A percentile compares a stretch with the other conserved stretches of the same genome.
These are phyloP conservation scores for Cladophialophora yegresii DNA, from an alignment of 2,329 filamentous ascomycete genomes.

Conservation along the genomic window DNA sequence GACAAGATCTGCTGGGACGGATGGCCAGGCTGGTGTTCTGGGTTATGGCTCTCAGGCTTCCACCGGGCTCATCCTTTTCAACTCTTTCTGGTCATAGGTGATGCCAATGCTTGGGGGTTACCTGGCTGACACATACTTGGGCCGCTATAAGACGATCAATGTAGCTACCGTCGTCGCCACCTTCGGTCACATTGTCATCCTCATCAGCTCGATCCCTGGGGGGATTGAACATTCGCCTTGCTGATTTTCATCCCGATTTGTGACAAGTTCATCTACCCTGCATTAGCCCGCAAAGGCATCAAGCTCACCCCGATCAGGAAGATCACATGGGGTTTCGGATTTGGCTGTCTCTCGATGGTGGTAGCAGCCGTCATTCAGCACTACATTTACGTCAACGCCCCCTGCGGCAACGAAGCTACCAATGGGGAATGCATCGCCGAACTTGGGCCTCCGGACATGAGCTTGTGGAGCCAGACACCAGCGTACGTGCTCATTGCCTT, in stretches of 20 bases:
- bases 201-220: conserved; percentile 37
- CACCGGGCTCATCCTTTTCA: conserved; percentile 58
- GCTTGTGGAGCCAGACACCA: conserved; percentile 51
- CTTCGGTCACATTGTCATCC: conserved; percentile 38
- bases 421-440: conserved; percentile 59
- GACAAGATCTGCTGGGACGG: conserved; percentile 53
- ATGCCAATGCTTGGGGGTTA: conserved; percentile 43
- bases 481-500: conserved; percentile 56
- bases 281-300: conserved; percentile 64
- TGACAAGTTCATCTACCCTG: conserved; percentile 69
- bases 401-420: conserved; percentile 34
- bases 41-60: conserved; percentile 59
- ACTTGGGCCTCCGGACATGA: conserved; percentile 35
- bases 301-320: conserved; percentile 74
- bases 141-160: conserved; percentile 47
- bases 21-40: conserved; percentile 54
- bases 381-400: conserved; percentile 52
- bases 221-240: conserved; percentile 52
- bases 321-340: conserved; percentile 69
- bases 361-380: conserved; percentile 61
- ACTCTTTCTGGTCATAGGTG: conserved; percentile 55
- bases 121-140: conserved; percentile 56
- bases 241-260: conserved; percentile 74
- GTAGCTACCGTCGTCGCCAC: conserved; percentile 43
- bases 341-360: conserved; percentile 64